phyloP scores from a whole-genome alignment of 306 rosid genomes.

The apple (Malus domestica) region DNA sequence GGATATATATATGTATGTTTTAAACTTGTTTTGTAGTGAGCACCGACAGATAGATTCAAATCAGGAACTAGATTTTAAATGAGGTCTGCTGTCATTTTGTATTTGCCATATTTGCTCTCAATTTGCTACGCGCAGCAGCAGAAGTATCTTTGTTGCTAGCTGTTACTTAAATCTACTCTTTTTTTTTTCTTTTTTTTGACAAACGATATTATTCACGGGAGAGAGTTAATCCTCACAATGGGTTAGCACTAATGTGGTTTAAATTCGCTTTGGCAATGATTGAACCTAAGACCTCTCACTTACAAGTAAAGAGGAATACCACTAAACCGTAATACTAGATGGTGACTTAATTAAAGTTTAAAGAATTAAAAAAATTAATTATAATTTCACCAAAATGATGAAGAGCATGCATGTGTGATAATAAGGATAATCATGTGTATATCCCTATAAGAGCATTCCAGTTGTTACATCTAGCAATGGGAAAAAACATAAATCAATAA shows the following conservation, averaged over 20 bases:
- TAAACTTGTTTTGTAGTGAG: constrained; percentile 24
- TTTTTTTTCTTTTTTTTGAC: no score
- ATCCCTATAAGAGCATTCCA: not conserved
- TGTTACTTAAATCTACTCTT: not conserved
- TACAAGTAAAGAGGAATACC: no score
- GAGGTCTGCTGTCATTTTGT: constrained; percentile 9
- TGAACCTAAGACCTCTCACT: no score
- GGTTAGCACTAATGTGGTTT: no score
- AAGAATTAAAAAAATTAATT: not conserved
- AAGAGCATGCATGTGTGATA: no score
- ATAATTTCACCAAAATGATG: not conserved
- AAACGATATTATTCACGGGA: no score
- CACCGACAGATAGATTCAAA: constrained; percentile 54
- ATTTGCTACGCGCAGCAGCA: not conserved
- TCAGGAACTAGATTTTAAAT: constrained; percentile 1
- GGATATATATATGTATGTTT: not conserved
- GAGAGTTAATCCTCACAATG: no score
- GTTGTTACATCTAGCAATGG: not conserved
- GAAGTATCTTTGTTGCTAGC: not conserved
- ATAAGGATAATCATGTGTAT: not conserved
- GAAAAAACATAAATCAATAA: not conserved
- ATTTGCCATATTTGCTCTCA: not conserved
- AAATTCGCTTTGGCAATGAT: no score
- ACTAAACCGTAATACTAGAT: no score
- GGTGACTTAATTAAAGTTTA: not conserved